These are phyloP conservation scores for Erysimum pusillum DNA, from an alignment of 441 rosid genomes.

Conservation along the genomic window DNA sequence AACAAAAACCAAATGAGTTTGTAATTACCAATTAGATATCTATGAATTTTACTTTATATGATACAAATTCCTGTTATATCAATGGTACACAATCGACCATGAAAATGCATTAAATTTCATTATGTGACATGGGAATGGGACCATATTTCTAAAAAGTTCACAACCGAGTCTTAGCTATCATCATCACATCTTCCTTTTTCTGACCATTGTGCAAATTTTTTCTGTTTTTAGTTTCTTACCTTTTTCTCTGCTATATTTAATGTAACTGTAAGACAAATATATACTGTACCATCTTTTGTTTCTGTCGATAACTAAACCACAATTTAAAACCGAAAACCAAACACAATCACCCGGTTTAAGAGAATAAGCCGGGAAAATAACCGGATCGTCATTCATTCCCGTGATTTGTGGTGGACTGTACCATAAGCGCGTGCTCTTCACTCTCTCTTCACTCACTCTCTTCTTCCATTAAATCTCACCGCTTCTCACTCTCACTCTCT, in stretches of 20 bases:
- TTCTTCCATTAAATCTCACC: not conserved
- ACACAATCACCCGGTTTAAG: not conserved
- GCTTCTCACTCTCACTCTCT: conserved; percentile 30
- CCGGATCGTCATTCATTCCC: not conserved
- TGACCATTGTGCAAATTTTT: too few relatives aligned
- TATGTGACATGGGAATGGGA: not conserved
- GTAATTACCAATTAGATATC: not conserved
- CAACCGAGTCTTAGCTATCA: not conserved
- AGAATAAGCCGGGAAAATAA: not conserved
- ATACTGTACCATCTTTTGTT: not conserved
- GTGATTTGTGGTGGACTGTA: not conserved
- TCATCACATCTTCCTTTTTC: not conserved
- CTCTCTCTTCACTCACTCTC: too few relatives aligned
- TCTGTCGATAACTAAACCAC: not conserved
- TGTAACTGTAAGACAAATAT: not conserved
- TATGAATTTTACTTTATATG: not conserved
- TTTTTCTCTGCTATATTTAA: not conserved
- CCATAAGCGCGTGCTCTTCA: not conserved
- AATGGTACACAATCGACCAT: too few relatives aligned
- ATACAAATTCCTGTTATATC: not conserved
- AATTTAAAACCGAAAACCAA: not conserved
- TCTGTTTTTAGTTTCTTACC: not conserved
- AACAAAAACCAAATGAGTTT: conserved; percentile 1
- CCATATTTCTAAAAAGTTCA: not conserved
- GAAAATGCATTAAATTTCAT: not conserved